Evolutionary conservation across 1,284 basidiomycete genomes (phyloP).

Genomic region (Naganishia liquefaciens): DNA sequence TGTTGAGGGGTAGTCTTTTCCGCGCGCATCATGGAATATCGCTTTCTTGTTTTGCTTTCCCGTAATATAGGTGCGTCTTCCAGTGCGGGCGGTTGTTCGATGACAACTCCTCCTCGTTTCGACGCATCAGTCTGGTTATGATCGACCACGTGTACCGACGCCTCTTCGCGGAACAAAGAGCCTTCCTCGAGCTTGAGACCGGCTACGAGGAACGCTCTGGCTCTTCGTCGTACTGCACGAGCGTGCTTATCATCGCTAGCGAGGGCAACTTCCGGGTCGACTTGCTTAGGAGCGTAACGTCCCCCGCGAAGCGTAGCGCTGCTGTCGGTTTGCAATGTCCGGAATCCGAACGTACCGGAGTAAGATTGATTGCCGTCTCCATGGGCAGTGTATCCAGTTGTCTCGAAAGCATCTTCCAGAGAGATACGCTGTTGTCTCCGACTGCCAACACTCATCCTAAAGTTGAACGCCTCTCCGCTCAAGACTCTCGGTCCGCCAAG

Average conservation of each 20-base stretch:
- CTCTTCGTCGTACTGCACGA: slow-evolving; percentile 27
- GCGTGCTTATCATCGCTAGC: slow-evolving; percentile 11
- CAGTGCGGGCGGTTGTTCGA: slow-evolving; percentile 14
- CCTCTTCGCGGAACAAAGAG: slow-evolving; percentile 7
- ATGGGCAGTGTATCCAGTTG: background rate
- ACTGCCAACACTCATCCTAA: slow-evolving; percentile 32
- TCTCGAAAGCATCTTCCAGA: slow-evolving; percentile 5
- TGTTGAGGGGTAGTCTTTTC: slow-evolving; percentile 25
- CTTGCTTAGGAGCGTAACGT: slow-evolving; percentile 2
- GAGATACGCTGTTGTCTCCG: background rate
- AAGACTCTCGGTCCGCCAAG: slow-evolving; percentile 34
- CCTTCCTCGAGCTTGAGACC: slow-evolving; percentile 35
- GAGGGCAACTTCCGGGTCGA: slow-evolving; percentile 15
- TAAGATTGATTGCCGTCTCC: background rate
- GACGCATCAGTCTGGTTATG: slow-evolving; percentile 13
- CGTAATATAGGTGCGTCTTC: background rate
- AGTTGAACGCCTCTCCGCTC: slow-evolving; percentile 34
- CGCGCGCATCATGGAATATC: slow-evolving; percentile 31
- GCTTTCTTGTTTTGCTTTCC: slow-evolving; percentile 28
- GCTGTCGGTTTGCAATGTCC: slow-evolving; percentile 28
- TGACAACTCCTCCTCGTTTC: slow-evolving; percentile 25
- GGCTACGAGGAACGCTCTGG: slow-evolving; percentile 34
- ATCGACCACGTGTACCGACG: slow-evolving; percentile 1
- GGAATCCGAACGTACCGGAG: background rate
- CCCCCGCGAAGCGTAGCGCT: slow-evolving; percentile 24